Conservation (phyloP, 306 rosid species). For the Neltuma alba region DNA sequence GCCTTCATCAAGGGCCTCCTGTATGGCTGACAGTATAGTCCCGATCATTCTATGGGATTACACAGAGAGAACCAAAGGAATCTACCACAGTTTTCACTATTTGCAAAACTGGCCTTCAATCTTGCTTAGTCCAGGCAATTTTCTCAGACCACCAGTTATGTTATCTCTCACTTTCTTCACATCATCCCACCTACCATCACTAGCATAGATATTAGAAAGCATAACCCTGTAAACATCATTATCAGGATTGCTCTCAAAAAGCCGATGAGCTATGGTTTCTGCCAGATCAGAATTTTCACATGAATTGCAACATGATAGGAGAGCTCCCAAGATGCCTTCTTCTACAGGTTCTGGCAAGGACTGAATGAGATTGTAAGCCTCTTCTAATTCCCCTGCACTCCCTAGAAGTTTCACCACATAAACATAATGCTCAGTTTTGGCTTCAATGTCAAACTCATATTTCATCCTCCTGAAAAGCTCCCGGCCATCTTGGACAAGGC, state of each 20-base stretch:
- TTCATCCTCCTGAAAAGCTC: conserved; percentile 71
- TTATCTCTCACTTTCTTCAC: conserved; percentile 67
- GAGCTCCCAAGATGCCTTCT: conserved; percentile 81
- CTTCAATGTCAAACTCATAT: conserved; percentile 56
- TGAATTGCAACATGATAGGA: conserved; percentile 79
- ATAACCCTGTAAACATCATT: conserved; percentile 62
- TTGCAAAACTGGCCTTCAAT: conserved; percentile 42
- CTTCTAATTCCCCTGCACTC: conserved; percentile 70
- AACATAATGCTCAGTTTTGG: conserved; percentile 78
- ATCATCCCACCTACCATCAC: conserved; percentile 81
- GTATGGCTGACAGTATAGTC: conserved; percentile 3
- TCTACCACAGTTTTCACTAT: conserved; percentile 1
- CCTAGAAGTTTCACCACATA: conserved; percentile 91
- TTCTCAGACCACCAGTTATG: conserved; percentile 51
- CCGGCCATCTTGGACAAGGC: conserved; percentile 67
- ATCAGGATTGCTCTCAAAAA: conserved; percentile 54
- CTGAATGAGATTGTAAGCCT: conserved; percentile 66
- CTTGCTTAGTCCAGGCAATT: conserved; percentile 77
- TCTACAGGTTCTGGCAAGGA: conserved; percentile 80
- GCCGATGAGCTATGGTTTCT: conserved; percentile 63
- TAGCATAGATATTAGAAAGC: conserved; percentile 82
- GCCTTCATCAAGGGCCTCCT: conserved; percentile 29
- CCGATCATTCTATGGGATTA: background rate
- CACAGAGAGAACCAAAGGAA: background rate
- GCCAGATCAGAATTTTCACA: conserved; percentile 68